These are phyloP conservation scores for Phytophthora boehmeriae DNA, from an alignment of 352 stramenopile genomes.

Conservation along the genomic window DNA sequence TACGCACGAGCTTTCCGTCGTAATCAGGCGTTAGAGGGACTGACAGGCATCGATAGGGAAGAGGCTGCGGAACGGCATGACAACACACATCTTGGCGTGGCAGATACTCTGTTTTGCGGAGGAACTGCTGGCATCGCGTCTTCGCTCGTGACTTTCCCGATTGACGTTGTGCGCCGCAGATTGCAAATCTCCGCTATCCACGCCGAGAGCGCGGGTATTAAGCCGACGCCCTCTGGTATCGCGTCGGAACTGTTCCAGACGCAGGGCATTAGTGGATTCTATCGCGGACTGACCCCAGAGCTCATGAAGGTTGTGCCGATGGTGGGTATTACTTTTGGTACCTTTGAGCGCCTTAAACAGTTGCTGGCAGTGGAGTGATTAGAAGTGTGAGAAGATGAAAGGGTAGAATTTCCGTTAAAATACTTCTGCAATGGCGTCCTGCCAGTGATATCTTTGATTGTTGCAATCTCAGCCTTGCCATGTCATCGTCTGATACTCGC, in stretches of 20 bases:
- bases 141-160: slow-evolving; percentile 94
- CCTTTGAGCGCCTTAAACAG: slow-evolving; percentile 95
- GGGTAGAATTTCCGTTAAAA: slow-evolving; percentile 38
- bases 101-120: slow-evolving; percentile 92
- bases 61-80: slow-evolving; percentile 29
- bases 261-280: slow-evolving; percentile 84
- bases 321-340: slow-evolving; percentile 96
- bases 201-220: slow-evolving; percentile 64
- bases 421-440: slow-evolving; percentile 26
- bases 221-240: slow-evolving; percentile 77
- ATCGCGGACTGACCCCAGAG: slow-evolving; percentile 92
- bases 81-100: slow-evolving; percentile 46
- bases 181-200: slow-evolving; percentile 95
- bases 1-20: slow-evolving; percentile 80
- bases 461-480: background rate
- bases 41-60: slow-evolving; percentile 34
- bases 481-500: no score
- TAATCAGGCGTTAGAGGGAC: slow-evolving; percentile 35
- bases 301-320: slow-evolving; percentile 97
- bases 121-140: slow-evolving; percentile 90
- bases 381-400: slow-evolving; percentile 30
- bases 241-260: slow-evolving; percentile 68
- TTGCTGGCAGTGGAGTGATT: slow-evolving; percentile 82
- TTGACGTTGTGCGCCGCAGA: slow-evolving; percentile 93
- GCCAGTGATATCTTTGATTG: background rate